A percentile compares a stretch with the other conserved stretches of the same genome.
phyloP scores from a whole-genome alignment of 345 rosid genomes.

The Theobroma cacao region DNA sequence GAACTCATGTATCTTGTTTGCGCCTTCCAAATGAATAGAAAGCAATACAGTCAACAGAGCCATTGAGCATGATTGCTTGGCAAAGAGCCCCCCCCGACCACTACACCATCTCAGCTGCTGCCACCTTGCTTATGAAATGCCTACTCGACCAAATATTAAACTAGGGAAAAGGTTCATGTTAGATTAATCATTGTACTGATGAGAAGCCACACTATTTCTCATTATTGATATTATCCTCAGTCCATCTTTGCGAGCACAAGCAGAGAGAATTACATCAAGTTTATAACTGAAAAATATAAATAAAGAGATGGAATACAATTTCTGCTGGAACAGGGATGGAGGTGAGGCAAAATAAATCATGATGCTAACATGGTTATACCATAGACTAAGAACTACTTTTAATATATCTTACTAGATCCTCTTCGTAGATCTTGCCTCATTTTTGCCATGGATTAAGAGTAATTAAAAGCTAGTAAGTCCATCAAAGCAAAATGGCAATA shows the following conservation, averaged over 20 bases:
- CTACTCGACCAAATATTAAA: too few relatives aligned
- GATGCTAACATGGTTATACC: neutral
- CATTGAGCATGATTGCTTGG: neutral
- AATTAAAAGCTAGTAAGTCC: neutral
- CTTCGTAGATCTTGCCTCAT: neutral
- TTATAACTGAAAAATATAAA: too few relatives aligned
- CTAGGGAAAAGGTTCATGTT: too few relatives aligned
- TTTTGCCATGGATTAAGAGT: neutral
- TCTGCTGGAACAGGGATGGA: neutral
- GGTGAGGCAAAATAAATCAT: neutral
- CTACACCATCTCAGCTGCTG: neutral
- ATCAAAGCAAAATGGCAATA: neutral
- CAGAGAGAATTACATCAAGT: too few relatives aligned
- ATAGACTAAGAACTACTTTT: neutral
- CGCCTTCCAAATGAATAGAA: slow-evolving; percentile 59
- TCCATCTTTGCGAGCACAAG: too few relatives aligned
- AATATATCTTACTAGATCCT: neutral
- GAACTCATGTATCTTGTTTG: slow-evolving; percentile 84
- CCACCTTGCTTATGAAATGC: neutral
- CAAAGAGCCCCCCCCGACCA: neutral
- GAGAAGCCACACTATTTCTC: too few relatives aligned
- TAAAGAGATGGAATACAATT: neutral
- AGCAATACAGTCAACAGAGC: neutral
- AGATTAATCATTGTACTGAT: too few relatives aligned
- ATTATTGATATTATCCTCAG: too few relatives aligned